phyloP scores from a whole-genome alignment of 345 rosid genomes.

The Camelina laxa region DNA sequence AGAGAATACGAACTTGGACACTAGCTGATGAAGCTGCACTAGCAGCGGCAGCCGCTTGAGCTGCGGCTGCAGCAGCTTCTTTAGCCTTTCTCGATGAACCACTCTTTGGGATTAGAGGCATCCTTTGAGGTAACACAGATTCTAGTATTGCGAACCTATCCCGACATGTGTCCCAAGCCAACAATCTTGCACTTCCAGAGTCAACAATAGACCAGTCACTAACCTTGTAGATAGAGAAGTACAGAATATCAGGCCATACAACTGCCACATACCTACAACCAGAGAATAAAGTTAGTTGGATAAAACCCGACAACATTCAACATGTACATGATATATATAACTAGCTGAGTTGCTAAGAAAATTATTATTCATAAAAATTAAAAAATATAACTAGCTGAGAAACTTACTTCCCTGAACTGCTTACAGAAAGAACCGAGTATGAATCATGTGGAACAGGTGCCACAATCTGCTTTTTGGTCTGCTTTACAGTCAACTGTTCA shows the following conservation, averaged over 20 bases:
- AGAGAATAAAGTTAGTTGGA: slow-evolving; percentile 35
- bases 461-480: slow-evolving; percentile 83
- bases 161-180: slow-evolving; percentile 96
- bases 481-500: slow-evolving; percentile 83
- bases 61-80: slow-evolving; percentile 98
- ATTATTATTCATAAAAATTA: not conserved
- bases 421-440: slow-evolving; percentile 88
- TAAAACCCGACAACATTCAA: slow-evolving; percentile 20
- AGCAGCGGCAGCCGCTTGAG: slow-evolving; percentile 97
- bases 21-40: slow-evolving; percentile 87
- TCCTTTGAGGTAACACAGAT: slow-evolving; percentile 77
- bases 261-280: slow-evolving; percentile 87
- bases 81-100: slow-evolving; percentile 89
- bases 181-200: slow-evolving; percentile 94
- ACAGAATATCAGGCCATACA: slow-evolving; percentile 97
- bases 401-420: slow-evolving; percentile 99
- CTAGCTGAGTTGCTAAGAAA: not conserved
- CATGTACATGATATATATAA: slow-evolving; percentile 11
- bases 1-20: slow-evolving; percentile 98
- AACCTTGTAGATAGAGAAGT: slow-evolving; percentile 93
- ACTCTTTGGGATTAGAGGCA: slow-evolving; percentile 87
- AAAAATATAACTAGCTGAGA: not conserved
- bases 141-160: slow-evolving; percentile 96
- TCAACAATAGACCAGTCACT: slow-evolving; percentile 98
- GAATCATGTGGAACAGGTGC: slow-evolving; percentile 98